Percentiles rank a stretch among this genome's conserved stretches.
Evolutionary conservation across 306 rosid species (phyloP).

Genomic region (Bauhinia variegata): DNA sequence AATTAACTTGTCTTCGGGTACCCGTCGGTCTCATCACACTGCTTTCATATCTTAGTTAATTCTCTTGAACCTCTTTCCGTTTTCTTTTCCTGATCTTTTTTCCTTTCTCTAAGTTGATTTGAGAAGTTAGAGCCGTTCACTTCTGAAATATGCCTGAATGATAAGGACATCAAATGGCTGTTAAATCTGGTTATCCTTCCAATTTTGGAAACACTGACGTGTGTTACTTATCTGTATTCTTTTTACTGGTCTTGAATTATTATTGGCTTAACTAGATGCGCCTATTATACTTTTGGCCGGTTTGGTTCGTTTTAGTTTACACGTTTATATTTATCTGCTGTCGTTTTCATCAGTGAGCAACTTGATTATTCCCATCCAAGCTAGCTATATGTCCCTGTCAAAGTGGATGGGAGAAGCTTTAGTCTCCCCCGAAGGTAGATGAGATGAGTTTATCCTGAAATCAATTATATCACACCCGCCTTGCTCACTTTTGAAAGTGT

Average conservation of each 20-base stretch:
- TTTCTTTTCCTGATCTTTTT: too few species aligned
- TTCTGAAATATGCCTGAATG: too few species aligned
- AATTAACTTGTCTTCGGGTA: too few species aligned
- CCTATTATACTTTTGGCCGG: slow-evolving; percentile 12
- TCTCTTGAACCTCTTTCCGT: too few species aligned
- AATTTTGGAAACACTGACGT: slow-evolving; percentile 6
- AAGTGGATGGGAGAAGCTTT: not conserved
- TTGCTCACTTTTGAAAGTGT: not conserved
- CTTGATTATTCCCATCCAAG: slow-evolving; percentile 11
- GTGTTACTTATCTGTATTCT: slow-evolving; percentile 20
- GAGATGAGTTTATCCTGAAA: not conserved
- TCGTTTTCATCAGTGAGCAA: slow-evolving; percentile 20
- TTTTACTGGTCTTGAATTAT: not conserved
- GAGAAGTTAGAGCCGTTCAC: too few species aligned
- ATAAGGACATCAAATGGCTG: not conserved
- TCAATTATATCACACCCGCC: not conserved
- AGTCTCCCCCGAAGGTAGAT: slow-evolving; percentile 2
- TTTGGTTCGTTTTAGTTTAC: slow-evolving; percentile 11
- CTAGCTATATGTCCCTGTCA: slow-evolving; percentile 32
- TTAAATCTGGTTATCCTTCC: too few species aligned
- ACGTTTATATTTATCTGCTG: slow-evolving; percentile 19
- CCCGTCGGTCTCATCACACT: not conserved
- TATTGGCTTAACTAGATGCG: not conserved
- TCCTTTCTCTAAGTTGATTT: too few species aligned
- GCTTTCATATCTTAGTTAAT: not conserved